phyloP scores from a whole-genome alignment of 2,329 filamentous ascomycete species.

The Sarocladium strictum region DNA sequence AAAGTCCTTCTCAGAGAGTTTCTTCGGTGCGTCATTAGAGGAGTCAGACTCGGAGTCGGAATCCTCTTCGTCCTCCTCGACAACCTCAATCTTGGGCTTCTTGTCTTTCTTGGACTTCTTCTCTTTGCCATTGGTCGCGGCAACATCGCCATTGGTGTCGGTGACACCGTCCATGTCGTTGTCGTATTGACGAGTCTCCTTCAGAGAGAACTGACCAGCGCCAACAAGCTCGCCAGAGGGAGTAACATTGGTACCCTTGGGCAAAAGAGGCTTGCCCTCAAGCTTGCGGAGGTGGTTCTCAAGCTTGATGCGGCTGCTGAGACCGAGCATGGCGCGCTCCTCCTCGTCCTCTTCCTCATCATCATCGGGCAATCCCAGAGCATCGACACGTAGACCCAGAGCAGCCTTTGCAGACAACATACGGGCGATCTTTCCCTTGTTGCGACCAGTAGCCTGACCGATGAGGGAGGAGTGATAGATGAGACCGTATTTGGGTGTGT shows the following conservation, averaged over 20 bases:
- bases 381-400: slow-evolving; percentile 87
- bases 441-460: slow-evolving; percentile 93
- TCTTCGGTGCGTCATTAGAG: slow-evolving; percentile 30
- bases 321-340: slow-evolving; percentile 76
- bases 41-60: slow-evolving; percentile 28
- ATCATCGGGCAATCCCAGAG: slow-evolving; percentile 52
- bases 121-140: slow-evolving; percentile 27
- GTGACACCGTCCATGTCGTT: slow-evolving; percentile 81
- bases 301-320: slow-evolving; percentile 63
- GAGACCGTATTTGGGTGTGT: slow-evolving; percentile 96
- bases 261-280: slow-evolving; percentile 83
- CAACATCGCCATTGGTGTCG: slow-evolving; percentile 46
- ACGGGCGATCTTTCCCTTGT: slow-evolving; percentile 99
- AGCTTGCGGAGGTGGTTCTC: slow-evolving; percentile 71
- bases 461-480: slow-evolving; percentile 91
- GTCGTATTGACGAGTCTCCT: slow-evolving; percentile 93
- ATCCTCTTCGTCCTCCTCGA: slow-evolving; percentile 29
- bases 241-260: slow-evolving; percentile 67
- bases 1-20: slow-evolving; percentile 50
- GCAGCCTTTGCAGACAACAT: slow-evolving; percentile 92
- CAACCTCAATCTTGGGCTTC: slow-evolving; percentile 35
- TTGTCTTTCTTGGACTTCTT: slow-evolving; percentile 37
- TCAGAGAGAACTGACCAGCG: slow-evolving; percentile 81
- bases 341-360: slow-evolving; percentile 68
- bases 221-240: slow-evolving; percentile 61